phyloP scores from a whole-genome alignment of 257 asterid species.

The Solanum ahanhuiri region DNA sequence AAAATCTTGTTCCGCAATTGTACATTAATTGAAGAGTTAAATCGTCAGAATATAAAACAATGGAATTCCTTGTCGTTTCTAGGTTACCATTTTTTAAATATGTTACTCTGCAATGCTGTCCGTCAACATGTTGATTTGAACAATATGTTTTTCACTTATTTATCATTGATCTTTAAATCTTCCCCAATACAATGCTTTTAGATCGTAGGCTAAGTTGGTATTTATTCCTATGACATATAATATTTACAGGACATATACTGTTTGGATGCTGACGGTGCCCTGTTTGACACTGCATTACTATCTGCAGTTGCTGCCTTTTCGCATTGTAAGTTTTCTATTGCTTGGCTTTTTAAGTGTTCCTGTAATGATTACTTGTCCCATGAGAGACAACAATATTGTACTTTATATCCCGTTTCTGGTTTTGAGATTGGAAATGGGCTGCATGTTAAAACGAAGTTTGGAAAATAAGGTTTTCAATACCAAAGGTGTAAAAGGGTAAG shows the following conservation, averaged over 20 bases:
- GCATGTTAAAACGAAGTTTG: background rate
- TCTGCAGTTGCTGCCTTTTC: no score
- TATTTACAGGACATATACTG: slow-evolving; percentile 68
- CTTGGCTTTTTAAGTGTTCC: no score
- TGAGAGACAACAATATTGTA: no score
- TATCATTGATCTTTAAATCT: background rate
- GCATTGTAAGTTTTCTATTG: no score
- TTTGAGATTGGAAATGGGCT: background rate
- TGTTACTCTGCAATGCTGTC: background rate
- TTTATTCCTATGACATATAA: background rate
- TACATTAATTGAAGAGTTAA: background rate
- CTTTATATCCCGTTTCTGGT: no score
- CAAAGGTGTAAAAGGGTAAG: background rate
- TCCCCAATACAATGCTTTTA: background rate
- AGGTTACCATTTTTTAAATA: background rate
- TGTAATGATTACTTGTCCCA: no score
- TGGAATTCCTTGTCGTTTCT: background rate
- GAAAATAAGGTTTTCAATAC: background rate
- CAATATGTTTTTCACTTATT: background rate
- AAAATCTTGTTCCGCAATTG: background rate
- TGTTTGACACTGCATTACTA: no score
- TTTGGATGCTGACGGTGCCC: no score
- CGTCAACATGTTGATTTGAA: background rate
- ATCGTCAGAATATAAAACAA: background rate
- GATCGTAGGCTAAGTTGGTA: background rate